Percentiles rank a stretch among this genome's conserved stretches.
These are phyloP conservation scores for Claviceps pusilla DNA, from an alignment of 2,329 filamentous ascomycete genomes.

Conservation along the genomic window DNA sequence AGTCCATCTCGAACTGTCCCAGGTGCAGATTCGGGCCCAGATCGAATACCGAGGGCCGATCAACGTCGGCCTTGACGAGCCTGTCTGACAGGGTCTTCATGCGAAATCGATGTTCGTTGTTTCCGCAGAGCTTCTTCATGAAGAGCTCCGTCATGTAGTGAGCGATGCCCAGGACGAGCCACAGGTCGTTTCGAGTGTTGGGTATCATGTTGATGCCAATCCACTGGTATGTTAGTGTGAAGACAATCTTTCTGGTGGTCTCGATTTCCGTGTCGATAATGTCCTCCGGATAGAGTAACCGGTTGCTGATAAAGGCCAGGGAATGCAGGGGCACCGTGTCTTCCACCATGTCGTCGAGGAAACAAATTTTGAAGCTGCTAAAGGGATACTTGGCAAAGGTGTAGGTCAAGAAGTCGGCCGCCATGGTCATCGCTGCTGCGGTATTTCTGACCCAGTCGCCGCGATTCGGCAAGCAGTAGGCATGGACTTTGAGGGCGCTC, in stretches of 20 bases:
- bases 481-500: constrained; percentile 77
- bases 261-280: constrained; percentile 76
- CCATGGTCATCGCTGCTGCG: constrained; percentile 67
- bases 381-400: constrained; percentile 86
- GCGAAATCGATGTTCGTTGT: constrained; percentile 85
- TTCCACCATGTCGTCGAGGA: constrained; percentile 73
- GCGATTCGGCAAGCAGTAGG: constrained; percentile 76
- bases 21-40: constrained; percentile 65
- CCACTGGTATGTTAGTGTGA: constrained; percentile 82
- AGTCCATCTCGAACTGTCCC: constrained; percentile 74
- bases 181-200: constrained; percentile 64
- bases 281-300: constrained; percentile 69
- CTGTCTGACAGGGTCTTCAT: constrained; percentile 74
- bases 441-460: constrained; percentile 74
- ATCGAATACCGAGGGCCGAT: constrained; percentile 66
- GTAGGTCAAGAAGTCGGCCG: constrained; percentile 81
- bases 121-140: constrained; percentile 78
- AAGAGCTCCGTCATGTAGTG: constrained; percentile 94
- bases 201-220: constrained; percentile 86
- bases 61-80: constrained; percentile 66
- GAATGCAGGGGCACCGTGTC: constrained; percentile 68
- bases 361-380: constrained; percentile 80
- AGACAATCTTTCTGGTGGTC: constrained; percentile 64
- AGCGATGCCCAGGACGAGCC: constrained; percentile 78
- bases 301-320: constrained; percentile 73